Evolutionary conservation across 2,329 filamentous ascomycete species (phyloP).

Genomic region (Pestalotiopsis sp.): DNA sequence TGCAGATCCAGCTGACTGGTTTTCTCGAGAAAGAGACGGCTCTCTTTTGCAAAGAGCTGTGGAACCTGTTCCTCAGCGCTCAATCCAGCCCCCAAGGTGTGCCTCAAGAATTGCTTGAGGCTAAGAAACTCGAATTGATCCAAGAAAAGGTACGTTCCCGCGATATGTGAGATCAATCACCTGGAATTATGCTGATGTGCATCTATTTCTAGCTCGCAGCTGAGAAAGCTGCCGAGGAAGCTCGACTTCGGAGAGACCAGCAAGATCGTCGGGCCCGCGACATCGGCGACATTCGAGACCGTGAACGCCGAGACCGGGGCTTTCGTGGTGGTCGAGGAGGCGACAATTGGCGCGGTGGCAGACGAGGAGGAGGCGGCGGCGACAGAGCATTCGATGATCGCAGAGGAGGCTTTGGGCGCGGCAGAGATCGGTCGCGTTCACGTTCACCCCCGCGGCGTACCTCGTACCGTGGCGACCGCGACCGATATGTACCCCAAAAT

Average conservation of each 20-base stretch:
- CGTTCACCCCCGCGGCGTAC: constrained; percentile 50
- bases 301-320: constrained; percentile 59
- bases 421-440: constrained; percentile 50
- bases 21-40: constrained; percentile 93
- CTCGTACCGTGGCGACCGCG: constrained; percentile 42
- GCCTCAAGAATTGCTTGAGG: constrained; percentile 90
- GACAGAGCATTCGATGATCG: constrained; percentile 52
- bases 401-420: constrained; percentile 47
- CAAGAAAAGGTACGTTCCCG: constrained; percentile 79
- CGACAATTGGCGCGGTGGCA: constrained; percentile 54
- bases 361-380: constrained; percentile 53
- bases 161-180: not conserved
- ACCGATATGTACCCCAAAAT: constrained; percentile 57
- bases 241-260: constrained; percentile 71
- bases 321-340: constrained; percentile 48
- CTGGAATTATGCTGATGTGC: not conserved
- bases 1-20: constrained; percentile 92
- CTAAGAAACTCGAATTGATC: constrained; percentile 92
- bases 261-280: constrained; percentile 73
- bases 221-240: constrained; percentile 78
- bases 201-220: constrained; percentile 67
- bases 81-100: constrained; percentile 88
- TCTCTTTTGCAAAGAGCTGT: constrained; percentile 89
- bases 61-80: constrained; percentile 88
- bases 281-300: constrained; percentile 67